phyloP scores from a whole-genome alignment of 768 basidiomycete species.

The Brasilioporus rufonigricans region DNA sequence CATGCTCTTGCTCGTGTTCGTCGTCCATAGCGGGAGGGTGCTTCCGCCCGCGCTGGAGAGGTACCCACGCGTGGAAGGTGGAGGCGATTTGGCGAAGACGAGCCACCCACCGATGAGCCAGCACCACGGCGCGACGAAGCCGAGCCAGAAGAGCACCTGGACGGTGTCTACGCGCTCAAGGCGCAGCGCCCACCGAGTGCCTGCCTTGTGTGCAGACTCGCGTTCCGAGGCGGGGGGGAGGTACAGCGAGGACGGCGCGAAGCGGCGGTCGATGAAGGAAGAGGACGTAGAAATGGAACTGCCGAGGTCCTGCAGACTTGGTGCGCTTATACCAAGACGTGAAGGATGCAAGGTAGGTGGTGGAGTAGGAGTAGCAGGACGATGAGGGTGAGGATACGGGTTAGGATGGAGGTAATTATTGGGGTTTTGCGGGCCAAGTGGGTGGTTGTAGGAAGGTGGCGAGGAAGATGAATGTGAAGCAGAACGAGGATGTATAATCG shows the following conservation, averaged over 20 bases:
- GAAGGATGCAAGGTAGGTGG: slow-evolving; percentile 6
- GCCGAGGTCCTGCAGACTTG: slow-evolving; percentile 29
- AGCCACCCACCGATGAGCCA: slow-evolving; percentile 82
- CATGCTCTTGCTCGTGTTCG: slow-evolving; percentile 42
- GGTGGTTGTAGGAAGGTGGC: slow-evolving; percentile 27
- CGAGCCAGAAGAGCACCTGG: slow-evolving; percentile 70
- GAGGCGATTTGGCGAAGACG: slow-evolving; percentile 23
- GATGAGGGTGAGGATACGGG: slow-evolving; percentile 11
- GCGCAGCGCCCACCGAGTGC: slow-evolving; percentile 11
- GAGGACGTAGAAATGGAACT: slow-evolving; percentile 38
- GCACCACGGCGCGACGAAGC: slow-evolving; percentile 69
- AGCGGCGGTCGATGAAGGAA: slow-evolving; percentile 53
- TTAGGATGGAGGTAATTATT: slow-evolving; percentile 16
- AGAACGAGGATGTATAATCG: slow-evolving; percentile 13
- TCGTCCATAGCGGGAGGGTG: slow-evolving; percentile 33
- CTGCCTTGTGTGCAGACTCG: slow-evolving; percentile 21
- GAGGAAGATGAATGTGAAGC: slow-evolving; percentile 17
- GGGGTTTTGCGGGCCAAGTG: slow-evolving; percentile 15
- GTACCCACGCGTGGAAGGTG: slow-evolving; percentile 11
- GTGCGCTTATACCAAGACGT: slow-evolving; percentile 15
- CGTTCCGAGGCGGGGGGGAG: slow-evolving; percentile 34
- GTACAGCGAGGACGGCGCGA: slow-evolving; percentile 44
- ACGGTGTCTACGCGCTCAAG: slow-evolving; percentile 32
- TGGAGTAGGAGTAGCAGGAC: slow-evolving; percentile 10
- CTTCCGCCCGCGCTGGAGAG: slow-evolving; percentile 30